Evolutionary conservation across 2,329 filamentous ascomycete genomes (phyloP).

Genomic region (Fusarium nygamai): DNA sequence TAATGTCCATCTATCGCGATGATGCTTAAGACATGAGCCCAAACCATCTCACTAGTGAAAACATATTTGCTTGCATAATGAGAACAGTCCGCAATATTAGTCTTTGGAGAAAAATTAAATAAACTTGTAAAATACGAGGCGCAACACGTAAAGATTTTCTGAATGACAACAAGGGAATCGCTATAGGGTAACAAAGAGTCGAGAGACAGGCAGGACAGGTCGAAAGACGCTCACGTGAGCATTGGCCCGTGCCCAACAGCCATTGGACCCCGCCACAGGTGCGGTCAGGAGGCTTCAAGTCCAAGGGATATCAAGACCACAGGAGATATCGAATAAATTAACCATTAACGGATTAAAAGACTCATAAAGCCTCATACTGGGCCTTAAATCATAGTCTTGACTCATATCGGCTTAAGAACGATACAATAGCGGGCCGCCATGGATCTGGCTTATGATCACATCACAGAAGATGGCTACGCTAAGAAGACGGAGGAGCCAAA

Average conservation of each 20-base stretch:
- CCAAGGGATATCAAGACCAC: slow-evolving; percentile 25
- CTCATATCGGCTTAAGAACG: neutral
- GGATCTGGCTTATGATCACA: slow-evolving; percentile 98
- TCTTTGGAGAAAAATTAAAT: accelerated
- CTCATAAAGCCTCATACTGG: neutral
- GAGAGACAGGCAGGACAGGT: neutral
- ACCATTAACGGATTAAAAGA: slow-evolving; percentile 4
- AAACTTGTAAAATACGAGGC: neutral
- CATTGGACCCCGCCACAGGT: slow-evolving; percentile 34
- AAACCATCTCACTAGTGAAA: neutral
- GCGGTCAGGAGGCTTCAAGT: slow-evolving; percentile 37
- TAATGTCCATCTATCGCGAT: accelerated
- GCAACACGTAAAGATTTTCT: neutral
- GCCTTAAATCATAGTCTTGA: neutral
- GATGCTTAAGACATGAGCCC: neutral
- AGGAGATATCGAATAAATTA: slow-evolving; percentile 22
- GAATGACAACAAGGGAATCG: neutral
- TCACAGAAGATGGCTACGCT: slow-evolving; percentile 81
- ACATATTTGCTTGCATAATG: accelerated
- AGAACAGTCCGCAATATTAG: accelerated
- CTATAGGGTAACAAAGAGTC: neutral
- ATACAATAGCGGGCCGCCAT: slow-evolving; percentile 58
- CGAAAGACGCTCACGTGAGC: slow-evolving; percentile 28
- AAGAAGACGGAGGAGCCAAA: slow-evolving; percentile 59
- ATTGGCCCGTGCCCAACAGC: slow-evolving; percentile 32